Evolutionary conservation across 169 alveolate species (phyloP).

Genomic region (Plasmodium blacklocki): DNA sequence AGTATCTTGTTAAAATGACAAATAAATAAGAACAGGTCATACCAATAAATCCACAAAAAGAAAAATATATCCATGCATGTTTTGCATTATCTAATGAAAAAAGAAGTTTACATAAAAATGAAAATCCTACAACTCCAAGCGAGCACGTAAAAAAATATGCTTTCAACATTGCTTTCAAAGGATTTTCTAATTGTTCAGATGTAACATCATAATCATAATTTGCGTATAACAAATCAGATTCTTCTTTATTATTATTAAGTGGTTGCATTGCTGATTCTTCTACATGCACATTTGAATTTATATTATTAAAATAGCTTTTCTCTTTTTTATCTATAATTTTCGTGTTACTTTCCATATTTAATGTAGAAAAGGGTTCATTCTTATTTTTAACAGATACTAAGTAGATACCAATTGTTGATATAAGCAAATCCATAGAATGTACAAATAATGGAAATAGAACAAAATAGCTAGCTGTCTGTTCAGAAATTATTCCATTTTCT

Average conservation of each 20-base stretch:
- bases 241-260: neutral
- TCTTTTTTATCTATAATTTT: neutral
- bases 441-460: conserved; percentile 91
- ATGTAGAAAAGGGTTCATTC: conserved; percentile 66
- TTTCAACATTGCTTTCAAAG: conserved; percentile 49
- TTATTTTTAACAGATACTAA: conserved; percentile 85
- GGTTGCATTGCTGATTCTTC: neutral
- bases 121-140: conserved; percentile 85
- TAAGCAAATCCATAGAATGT: conserved; percentile 88
- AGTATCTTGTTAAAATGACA: conserved; percentile 90
- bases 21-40: conserved; percentile 88
- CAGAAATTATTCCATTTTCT: conserved; percentile 81
- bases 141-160: conserved; percentile 85
- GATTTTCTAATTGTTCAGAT: conserved; percentile 43
- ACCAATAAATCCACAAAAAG: conserved; percentile 88
- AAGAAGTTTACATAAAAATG: conserved; percentile 82
- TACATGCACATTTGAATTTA: neutral
- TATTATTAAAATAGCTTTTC: conserved; percentile 13
- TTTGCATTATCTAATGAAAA: conserved; percentile 70
- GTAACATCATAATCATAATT: conserved; percentile 77
- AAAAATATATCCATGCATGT: conserved; percentile 80
- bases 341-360: neutral
- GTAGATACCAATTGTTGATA: conserved; percentile 85
- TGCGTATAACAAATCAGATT: conserved; percentile 21
- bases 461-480: conserved; percentile 80